Percentiles rank a stretch among this genome's conserved stretches.
Evolutionary conservation across 1,139 yeast species (phyloP).

Genomic region (Zygosaccharomyces pseudobailii): DNA sequence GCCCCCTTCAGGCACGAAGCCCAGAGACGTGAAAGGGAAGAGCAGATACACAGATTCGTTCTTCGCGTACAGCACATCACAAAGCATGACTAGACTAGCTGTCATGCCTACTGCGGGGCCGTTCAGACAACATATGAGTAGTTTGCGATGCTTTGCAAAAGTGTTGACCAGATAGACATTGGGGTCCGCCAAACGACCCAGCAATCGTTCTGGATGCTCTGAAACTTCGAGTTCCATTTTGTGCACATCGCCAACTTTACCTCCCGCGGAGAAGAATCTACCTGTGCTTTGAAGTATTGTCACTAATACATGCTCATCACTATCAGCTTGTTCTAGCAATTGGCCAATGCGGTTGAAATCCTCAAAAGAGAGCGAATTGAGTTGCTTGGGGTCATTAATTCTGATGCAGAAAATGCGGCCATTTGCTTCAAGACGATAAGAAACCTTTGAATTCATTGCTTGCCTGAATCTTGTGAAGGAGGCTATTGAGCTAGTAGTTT

Average conservation of each 20-base stretch:
- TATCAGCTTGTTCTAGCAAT: slow-evolving; percentile 57
- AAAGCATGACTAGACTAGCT: slow-evolving; percentile 66
- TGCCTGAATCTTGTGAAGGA: background rate
- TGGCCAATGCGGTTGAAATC: slow-evolving; percentile 63
- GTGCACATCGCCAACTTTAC: slow-evolving; percentile 48
- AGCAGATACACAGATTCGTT: slow-evolving; percentile 58
- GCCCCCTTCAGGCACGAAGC: slow-evolving; percentile 82
- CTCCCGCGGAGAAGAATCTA: slow-evolving; percentile 79
- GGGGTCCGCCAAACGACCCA: slow-evolving; percentile 53
- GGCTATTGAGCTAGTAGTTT: background rate
- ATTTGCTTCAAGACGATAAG: background rate
- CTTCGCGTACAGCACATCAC: slow-evolving; percentile 70
- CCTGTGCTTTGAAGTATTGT: slow-evolving; percentile 73
- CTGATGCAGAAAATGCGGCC: slow-evolving; percentile 46
- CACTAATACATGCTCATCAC: slow-evolving; percentile 55
- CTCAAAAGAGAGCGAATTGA: slow-evolving; percentile 64
- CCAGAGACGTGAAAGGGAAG: slow-evolving; percentile 79
- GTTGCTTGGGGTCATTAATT: slow-evolving; percentile 54
- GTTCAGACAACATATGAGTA: slow-evolving; percentile 70
- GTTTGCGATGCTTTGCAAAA: slow-evolving; percentile 65
- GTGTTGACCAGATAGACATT: slow-evolving; percentile 65
- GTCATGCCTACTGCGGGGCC: slow-evolving; percentile 85
- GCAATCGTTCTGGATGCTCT: slow-evolving; percentile 17
- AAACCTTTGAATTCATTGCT: background rate
- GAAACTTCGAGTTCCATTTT: slow-evolving; percentile 14